Evolutionary conservation across 805 yeast genomes (phyloP), one percentile per base, ranked within the genome.

Genomic region (Brettanomyces bruxellensis): DNA sequence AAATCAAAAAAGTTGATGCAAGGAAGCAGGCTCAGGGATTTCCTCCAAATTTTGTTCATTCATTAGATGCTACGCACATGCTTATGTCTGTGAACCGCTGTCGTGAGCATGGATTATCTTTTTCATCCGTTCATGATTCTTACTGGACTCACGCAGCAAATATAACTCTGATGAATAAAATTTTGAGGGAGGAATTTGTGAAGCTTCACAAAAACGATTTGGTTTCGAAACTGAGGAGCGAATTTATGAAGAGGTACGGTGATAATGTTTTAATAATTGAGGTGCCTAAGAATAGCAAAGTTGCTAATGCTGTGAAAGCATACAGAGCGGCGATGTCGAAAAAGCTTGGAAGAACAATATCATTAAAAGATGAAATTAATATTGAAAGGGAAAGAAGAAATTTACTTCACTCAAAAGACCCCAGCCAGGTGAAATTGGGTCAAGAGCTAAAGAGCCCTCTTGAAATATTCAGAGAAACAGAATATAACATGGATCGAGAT

Each of bases 41-140:
- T 65, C 96, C 99, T 13, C 99, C 99, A 32, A 91, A 91, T 62
- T 91, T 76, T 63, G 85, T 91, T 45, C 99, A 91, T 61, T 91
- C 98, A 0, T 70, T 91, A 48, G 99, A 91, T 72, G 98, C 98
- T 1, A 83, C 96, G 0, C 99, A 91, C 62, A 93, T 91, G 99
- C 71, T 93, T 44, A 67, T 90, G 70, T 84, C 96, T 7, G 95
- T 97, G 0, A 71, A 78, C 44, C 79, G 79, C 24, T 88, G 96
- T 63, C 79, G 83, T 4, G 73, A 80, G 38, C 60, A 61, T 1
- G 79, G 77, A 0, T 65, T 93, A 43, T 70, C 79, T 11, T 91
- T 93, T 72, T 96, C 98, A 0, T 81, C 98, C 0, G 99, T 91
- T 24, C 99, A 91, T 65, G 99, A 91, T 62, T 91, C 98, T 0